A percentile compares a stretch with the other conserved stretches of the same genome.
Evolutionary conservation across 2,329 filamentous ascomycete genomes (phyloP).

Genomic region (Aspergillus fijiensis): DNA sequence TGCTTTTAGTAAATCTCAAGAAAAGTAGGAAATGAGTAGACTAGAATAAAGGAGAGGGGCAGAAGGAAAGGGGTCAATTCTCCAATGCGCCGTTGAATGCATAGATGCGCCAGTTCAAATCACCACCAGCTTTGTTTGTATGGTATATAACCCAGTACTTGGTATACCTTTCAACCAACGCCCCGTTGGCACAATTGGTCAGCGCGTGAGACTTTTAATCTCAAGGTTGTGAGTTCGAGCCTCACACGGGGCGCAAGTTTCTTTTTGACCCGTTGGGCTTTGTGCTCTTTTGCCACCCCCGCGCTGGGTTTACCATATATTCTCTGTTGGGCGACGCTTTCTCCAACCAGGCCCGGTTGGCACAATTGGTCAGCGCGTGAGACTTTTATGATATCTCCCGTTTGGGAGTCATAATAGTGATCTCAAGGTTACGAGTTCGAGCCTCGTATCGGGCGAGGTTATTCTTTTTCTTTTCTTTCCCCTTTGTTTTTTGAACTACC

Average conservation of each 20-base stretch:
- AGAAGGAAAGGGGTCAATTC: no score
- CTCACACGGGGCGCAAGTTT: background rate
- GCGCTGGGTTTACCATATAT: no score
- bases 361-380: background rate
- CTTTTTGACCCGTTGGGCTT: background rate
- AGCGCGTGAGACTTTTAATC: background rate
- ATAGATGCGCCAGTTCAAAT: no score
- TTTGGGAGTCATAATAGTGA: background rate
- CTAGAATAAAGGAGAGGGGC: no score
- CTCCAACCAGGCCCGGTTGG: background rate
- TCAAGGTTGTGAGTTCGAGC: background rate
- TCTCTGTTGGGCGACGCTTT: background rate
- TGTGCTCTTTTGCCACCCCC: no score
- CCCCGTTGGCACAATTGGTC: background rate
- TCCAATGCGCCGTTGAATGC: no score
- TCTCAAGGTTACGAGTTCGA: background rate
- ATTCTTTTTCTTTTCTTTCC: no score
- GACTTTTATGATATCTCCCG: background rate
- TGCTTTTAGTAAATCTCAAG: no score
- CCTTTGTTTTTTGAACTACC: background rate
- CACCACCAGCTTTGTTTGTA: no score
- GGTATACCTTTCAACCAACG: background rate
- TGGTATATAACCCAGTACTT: accelerated
- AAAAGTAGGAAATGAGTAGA: no score
- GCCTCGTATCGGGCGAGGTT: background rate